These are phyloP conservation scores for Mercurialis annua DNA, from an alignment of 345 rosid species.

Conservation along the genomic window DNA sequence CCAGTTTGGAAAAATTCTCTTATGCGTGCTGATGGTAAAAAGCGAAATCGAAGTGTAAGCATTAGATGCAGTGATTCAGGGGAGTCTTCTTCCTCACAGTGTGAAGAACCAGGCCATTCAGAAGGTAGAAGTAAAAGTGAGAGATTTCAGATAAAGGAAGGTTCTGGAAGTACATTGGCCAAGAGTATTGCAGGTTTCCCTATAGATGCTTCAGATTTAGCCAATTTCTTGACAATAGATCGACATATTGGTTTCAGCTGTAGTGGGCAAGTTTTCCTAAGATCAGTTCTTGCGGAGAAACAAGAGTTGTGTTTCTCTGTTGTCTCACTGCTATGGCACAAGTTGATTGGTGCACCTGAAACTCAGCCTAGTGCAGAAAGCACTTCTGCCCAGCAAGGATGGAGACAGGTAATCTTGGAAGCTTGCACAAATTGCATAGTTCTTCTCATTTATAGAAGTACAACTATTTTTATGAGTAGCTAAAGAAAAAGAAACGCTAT, in stretches of 20 bases:
- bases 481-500: neutral
- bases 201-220: conserved; percentile 90
- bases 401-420: conserved; percentile 79
- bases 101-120: conserved; percentile 36
- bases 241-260: conserved; percentile 84
- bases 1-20: conserved; percentile 62
- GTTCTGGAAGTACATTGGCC: conserved; percentile 49
- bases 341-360: conserved; percentile 84
- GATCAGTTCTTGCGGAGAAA: conserved; percentile 84
- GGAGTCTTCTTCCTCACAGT: conserved; percentile 35
- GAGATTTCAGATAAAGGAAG: conserved; percentile 37
- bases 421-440: neutral
- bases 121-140: conserved; percentile 45
- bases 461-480: neutral
- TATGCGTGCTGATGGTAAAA: conserved; percentile 39
- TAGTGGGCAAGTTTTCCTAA: conserved; percentile 73
- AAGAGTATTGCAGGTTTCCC: conserved; percentile 61
- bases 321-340: conserved; percentile 92
- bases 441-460: neutral
- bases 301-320: conserved; percentile 93
- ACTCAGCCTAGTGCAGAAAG: conserved; percentile 86
- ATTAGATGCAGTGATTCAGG: conserved; percentile 38
- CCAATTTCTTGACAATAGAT: conserved; percentile 88
- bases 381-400: conserved; percentile 98
- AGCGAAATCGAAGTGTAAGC: conserved; percentile 39